Percentiles rank a stretch among this genome's conserved stretches.
phyloP scores from a whole-genome alignment of 106 monocot genomes.

The Phalaenopsis equestris region DNA sequence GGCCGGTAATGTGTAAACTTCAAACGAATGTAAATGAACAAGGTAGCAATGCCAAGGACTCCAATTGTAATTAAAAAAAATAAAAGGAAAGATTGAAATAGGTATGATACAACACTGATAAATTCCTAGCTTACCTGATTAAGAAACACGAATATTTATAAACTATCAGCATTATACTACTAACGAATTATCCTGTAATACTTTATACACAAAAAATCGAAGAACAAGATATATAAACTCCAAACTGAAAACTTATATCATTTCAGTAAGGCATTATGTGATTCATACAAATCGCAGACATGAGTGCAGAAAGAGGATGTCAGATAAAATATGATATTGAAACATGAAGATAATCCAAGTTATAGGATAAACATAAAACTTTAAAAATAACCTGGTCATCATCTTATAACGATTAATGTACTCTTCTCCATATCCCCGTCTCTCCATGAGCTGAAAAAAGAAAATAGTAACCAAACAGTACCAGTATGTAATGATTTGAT shows the following conservation, averaged over 20 bases:
- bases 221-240: not conserved
- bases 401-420: conserved; percentile 97
- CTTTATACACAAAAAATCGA: not conserved
- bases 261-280: not conserved
- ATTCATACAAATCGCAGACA: not conserved
- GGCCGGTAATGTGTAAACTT: not conserved
- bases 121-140: not conserved
- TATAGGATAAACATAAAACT: not conserved
- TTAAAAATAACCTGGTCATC: conserved; percentile 78
- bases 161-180: not conserved
- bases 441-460: conserved; percentile 78
- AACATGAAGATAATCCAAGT: not conserved
- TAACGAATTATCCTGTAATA: not conserved
- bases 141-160: not conserved
- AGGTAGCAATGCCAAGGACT: too few species aligned
- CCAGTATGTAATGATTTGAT: not conserved
- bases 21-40: too few species aligned
- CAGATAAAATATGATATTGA: not conserved
- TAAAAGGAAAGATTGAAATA: not conserved
- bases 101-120: not conserved
- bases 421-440: conserved; percentile 92
- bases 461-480: not conserved
- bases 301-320: not conserved
- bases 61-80: too few species aligned
- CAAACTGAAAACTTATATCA: not conserved